Evolutionary conservation across 2,329 filamentous ascomycete genomes (phyloP).

Genomic region (Cercospora sesami): DNA sequence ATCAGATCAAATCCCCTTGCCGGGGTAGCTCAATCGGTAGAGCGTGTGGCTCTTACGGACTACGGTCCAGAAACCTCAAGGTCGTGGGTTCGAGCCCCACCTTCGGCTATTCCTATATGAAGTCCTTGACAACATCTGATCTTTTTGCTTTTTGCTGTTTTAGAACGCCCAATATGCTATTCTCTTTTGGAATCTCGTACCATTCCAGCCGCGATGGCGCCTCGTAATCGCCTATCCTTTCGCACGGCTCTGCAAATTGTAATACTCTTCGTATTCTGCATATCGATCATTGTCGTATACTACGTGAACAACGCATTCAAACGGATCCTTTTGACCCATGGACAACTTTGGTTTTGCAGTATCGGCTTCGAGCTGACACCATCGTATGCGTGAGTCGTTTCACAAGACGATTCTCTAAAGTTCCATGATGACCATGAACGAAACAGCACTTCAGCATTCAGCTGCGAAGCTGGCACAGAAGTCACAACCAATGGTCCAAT

Average conservation of each 20-base stretch:
- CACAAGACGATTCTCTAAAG: not conserved
- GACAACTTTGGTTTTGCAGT: not conserved
- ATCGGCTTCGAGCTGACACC: not conserved
- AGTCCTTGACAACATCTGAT: not conserved
- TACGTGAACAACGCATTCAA: not conserved
- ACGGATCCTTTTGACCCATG: not conserved
- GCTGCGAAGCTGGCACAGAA: not conserved
- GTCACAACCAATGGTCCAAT: not conserved
- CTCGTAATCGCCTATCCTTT: not conserved
- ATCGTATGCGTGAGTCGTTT: not conserved
- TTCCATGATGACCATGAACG: not conserved
- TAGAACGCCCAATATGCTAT: not conserved
- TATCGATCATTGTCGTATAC: not conserved
- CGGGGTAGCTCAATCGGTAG: conserved; percentile 56
- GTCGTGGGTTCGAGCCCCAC: conserved; percentile 9
- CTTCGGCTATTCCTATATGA: conserved; percentile 6
- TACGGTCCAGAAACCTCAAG: conserved; percentile 1
- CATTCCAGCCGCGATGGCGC: not conserved
- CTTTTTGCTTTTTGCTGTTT: not conserved
- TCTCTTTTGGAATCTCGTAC: not conserved
- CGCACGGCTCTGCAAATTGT: not conserved
- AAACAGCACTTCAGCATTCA: conserved; percentile 1
- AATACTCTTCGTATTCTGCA: not conserved
- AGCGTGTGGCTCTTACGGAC: conserved; percentile 40
- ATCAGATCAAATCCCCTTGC: conserved; percentile 30